phyloP scores from a whole-genome alignment of 192 early-diverging fungal species.

The Rhizophlyctis rosea region DNA sequence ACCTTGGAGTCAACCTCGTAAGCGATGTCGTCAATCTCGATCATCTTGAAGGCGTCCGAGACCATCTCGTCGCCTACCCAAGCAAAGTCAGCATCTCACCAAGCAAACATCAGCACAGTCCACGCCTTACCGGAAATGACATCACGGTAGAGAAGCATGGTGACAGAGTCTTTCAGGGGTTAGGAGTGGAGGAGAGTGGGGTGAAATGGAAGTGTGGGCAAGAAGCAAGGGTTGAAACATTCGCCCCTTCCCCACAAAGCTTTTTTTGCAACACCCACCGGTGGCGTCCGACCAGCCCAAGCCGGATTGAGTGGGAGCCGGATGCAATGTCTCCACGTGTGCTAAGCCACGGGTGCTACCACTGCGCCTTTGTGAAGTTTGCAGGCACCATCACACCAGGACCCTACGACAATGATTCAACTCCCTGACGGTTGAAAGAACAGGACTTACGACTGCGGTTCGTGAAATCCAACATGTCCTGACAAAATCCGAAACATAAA shows the following conservation, averaged over 20 bases:
- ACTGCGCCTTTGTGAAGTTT: too few species aligned
- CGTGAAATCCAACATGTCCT: too few species aligned
- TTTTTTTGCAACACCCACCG: neutral
- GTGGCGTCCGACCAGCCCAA: neutral
- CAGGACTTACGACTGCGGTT: too few species aligned
- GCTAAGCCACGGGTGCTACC: too few species aligned
- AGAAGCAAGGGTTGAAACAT: neutral
- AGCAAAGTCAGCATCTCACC: neutral
- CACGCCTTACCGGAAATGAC: conserved; percentile 38
- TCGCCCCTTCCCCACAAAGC: neutral
- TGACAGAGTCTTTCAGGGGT: too few species aligned
- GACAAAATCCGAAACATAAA: too few species aligned
- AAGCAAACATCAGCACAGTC: neutral
- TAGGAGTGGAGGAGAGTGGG: too few species aligned
- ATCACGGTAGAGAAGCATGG: conserved; percentile 43
- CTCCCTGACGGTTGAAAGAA: too few species aligned
- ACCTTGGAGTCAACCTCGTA: conserved; percentile 80
- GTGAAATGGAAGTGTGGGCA: neutral
- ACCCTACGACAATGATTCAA: too few species aligned
- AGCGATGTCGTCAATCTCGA: conserved; percentile 57
- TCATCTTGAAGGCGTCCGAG: conserved; percentile 82
- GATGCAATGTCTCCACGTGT: neutral
- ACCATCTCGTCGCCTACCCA: conserved; percentile 77
- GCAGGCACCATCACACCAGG: too few species aligned
- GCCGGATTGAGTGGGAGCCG: neutral